Base-by-base conservation (phyloP, 805 yeast species). In the Yarrowia sp. region DNA sequence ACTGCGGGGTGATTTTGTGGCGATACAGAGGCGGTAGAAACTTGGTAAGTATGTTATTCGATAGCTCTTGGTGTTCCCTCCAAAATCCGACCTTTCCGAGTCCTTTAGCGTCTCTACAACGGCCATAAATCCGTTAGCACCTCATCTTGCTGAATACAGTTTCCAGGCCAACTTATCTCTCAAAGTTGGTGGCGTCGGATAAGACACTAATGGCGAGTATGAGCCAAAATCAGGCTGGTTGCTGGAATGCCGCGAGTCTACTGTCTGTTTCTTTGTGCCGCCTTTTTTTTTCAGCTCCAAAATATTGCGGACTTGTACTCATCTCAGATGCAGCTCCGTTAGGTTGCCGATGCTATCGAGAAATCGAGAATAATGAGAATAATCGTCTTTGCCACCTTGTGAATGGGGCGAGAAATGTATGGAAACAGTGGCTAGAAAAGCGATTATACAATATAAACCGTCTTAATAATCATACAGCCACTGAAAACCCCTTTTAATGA, bases 321-420 rank as follows among this genome's bases (percentile, higher is more conserved):
- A n/a, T 47, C 38, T 47, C 53, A 24, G 36, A 47, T 47, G 53
- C 53, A 47, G 52, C 52, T 9, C 53, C 38, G 53, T 47, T 47
- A 47, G 38, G 53, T 47, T 47, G 38, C 52, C 52, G 52, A 47
- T 47, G 52, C 19, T 30, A 34, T 47, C 30, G 30, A 24, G 30
- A 2, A 24, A 24, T 24, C 30, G 30, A 24, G 30, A 24, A 24
- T 24, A 24, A 24, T 24, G 30, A 24, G 34, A 30, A 13, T 44
- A 6, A 47, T 43, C 34, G 24, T 24, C 33, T 38, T 40, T n/a
- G 58, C 58, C 58, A 52, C 58, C 40, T n/a, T 15, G n/a, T 17
- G 15, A 6, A 13, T 6, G n/a, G n/a, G 49, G 9, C 33, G 8
- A 10, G 5, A 14, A 5, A 24, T 24, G 30, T 24, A 24, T 24